These are phyloP conservation scores for Domatiomyces catenatus DNA, from an alignment of 2,329 filamentous ascomycete species.

Conservation along the genomic window DNA sequence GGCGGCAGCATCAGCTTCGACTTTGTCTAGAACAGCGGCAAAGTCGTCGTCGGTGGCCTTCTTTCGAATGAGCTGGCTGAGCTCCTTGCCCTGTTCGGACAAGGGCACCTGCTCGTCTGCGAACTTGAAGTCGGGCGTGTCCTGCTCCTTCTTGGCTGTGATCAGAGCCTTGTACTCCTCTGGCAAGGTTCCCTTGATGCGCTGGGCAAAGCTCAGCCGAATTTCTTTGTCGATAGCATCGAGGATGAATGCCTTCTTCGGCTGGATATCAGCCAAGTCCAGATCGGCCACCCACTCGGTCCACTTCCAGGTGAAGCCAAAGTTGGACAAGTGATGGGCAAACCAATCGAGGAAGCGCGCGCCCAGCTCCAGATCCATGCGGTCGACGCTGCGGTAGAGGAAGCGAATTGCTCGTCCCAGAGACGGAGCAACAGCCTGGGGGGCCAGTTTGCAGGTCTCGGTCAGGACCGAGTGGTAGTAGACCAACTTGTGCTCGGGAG, in stretches of 20 bases:
- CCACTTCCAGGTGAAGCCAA: conserved; percentile 99
- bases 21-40: conserved; percentile 62
- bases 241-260: conserved; percentile 83
- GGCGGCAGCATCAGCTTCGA: conserved; percentile 63
- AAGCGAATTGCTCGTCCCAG: conserved; percentile 85
- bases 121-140: conserved; percentile 93
- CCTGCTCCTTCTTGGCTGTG: conserved; percentile 75
- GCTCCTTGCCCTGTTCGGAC: conserved; percentile 64
- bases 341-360: conserved; percentile 96
- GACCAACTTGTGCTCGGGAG: conserved; percentile 79
- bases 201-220: conserved; percentile 83
- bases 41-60: conserved; percentile 79
- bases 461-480: conserved; percentile 95
- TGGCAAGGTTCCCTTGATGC: conserved; percentile 85
- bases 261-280: conserved; percentile 57
- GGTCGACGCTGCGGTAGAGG: conserved; percentile 66
- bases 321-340: conserved; percentile 92
- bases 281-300: conserved; percentile 89
- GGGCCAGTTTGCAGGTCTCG: conserved; percentile 88
- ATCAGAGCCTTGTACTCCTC: conserved; percentile 69
- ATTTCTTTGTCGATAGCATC: conserved; percentile 94
- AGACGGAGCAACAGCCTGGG: conserved; percentile 88
- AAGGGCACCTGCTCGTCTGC: conserved; percentile 62
- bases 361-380: conserved; percentile 71
- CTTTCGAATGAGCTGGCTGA: conserved; percentile 62